Conservation (phyloP, 1,284 basidiomycete species). For the Exobasidium rhododendri region DNA sequence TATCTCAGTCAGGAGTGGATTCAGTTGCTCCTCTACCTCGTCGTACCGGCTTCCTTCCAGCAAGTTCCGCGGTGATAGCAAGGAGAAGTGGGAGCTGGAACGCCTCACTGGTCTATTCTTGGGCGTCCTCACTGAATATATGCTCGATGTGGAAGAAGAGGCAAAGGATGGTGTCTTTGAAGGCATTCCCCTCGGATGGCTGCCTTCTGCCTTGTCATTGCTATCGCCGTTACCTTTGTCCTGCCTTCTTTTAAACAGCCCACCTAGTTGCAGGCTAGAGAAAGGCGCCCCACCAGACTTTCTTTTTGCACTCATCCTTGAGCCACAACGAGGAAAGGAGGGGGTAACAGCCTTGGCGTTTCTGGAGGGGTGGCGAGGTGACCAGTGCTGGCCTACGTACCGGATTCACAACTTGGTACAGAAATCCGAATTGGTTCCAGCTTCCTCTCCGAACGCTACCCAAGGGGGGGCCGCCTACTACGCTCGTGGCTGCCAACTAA, state of each 20-base stretch:
- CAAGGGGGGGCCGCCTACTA: no score
- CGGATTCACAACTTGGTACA: no score
- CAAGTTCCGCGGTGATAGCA: background rate
- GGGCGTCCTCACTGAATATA: background rate
- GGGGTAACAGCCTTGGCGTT: no score
- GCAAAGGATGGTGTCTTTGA: background rate
- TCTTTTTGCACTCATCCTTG: background rate
- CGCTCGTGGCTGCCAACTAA: no score
- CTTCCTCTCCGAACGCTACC: no score
- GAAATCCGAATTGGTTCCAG: no score
- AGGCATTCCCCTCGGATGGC: background rate
- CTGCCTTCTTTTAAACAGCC: background rate
- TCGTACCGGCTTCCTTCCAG: background rate
- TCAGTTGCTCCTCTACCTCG: constrained; percentile 14
- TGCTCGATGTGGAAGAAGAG: background rate
- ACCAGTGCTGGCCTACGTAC: no score
- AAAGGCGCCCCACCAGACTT: background rate
- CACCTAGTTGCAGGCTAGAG: background rate
- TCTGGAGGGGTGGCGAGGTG: no score
- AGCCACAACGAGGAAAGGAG: background rate
- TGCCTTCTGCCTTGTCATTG: background rate
- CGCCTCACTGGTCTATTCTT: background rate
- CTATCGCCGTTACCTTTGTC: background rate
- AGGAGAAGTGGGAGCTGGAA: background rate
- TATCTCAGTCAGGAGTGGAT: constrained; percentile 37